Base-by-base conservation (phyloP, 2,329 filamentous ascomycete species). In the Cryphonectria carpinicola region DNA sequence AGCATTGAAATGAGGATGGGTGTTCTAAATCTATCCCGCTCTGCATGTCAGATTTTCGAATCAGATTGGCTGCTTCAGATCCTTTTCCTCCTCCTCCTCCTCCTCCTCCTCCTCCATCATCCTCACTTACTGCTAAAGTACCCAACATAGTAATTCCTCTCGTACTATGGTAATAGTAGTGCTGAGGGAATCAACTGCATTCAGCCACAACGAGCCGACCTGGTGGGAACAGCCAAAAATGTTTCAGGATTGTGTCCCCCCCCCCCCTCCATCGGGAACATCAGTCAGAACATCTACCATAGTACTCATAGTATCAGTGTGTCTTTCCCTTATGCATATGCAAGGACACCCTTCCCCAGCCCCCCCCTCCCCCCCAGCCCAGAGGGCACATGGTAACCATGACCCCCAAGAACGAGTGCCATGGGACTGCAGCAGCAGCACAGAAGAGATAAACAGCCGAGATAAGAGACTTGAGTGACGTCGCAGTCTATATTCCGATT, bases 401-500 rank as follows among this genome's bases (percentile, higher is more conserved):
- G 58, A 11, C 32, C 32, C 32, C 32, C 32, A 19, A 32, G 17
- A 8, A 32, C 7, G n/a, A 25, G 41, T 10, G 41, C 37, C 37
- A 13, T 43, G 32, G 35, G 35, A 49, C 46, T 49, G 22, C 61
- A 25, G 4, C 39, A 13, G 19, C 43, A 49, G 63, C 63, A 52
- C 58, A 43, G 28, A 13, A 32, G 17, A 63, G 58, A 68, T 68
- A 68, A 54, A 58, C 46, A 41, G 43, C 35, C 46, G 35, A 68
- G 56, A 68, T 64, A 35, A 56, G 61, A 37, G 41, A 64, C 46
- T 49, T n/a, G 46, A 49, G 6, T 11, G 63, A 39, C 66, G 66
- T 68, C 63, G 58, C 66, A 54, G 43, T 63, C 54, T n/a, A 32
- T n/a, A 62, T 56, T 54, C 25, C 32, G 32, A n/a, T 56, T 68